These are phyloP conservation scores for Geotrichum klebahnii DNA, from an alignment of 1,139 yeast genomes.

Conservation along the genomic window DNA sequence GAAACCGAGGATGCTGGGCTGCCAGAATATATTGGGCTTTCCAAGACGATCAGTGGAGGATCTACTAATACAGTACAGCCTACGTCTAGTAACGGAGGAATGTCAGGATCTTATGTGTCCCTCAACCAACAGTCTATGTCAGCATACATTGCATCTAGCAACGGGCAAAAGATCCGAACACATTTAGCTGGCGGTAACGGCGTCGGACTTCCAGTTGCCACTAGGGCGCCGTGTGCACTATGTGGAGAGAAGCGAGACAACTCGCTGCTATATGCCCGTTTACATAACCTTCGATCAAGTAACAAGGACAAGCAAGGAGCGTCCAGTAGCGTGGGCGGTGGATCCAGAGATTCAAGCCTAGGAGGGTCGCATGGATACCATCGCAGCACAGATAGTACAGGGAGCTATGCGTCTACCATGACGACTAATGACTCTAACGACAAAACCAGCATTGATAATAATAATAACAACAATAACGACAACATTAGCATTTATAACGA, in stretches of 20 bases:
- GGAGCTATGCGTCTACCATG: conserved; percentile 6
- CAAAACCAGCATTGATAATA: conserved; percentile 15
- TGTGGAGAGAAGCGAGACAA: conserved; percentile 76
- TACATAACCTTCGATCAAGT: conserved; percentile 57
- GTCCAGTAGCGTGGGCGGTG: background rate
- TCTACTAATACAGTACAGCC: conserved; percentile 1
- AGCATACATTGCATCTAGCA: conserved; percentile 1
- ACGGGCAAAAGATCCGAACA: conserved; percentile 8
- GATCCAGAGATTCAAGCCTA: background rate
- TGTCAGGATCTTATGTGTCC: background rate
- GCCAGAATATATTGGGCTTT: conserved; percentile 6
- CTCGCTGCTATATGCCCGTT: conserved; percentile 68
- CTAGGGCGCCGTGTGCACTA: conserved; percentile 66
- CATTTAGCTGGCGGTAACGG: conserved; percentile 19
- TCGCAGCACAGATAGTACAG: conserved; percentile 2
- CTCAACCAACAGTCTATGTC: conserved; percentile 2
- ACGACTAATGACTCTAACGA: background rate
- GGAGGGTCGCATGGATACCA: conserved; percentile 4
- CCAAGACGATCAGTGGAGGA: conserved; percentile 5
- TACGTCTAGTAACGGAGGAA: background rate
- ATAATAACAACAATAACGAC: conserved; percentile 6
- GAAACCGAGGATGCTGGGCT: conserved; percentile 22
- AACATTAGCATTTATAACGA: conserved; percentile 6
- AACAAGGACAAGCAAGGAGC: conserved; percentile 23
- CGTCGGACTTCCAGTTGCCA: conserved; percentile 65